Base-by-base conservation (phyloP, 108 stramenopile genomes). In the Nitzschia palea region DNA sequence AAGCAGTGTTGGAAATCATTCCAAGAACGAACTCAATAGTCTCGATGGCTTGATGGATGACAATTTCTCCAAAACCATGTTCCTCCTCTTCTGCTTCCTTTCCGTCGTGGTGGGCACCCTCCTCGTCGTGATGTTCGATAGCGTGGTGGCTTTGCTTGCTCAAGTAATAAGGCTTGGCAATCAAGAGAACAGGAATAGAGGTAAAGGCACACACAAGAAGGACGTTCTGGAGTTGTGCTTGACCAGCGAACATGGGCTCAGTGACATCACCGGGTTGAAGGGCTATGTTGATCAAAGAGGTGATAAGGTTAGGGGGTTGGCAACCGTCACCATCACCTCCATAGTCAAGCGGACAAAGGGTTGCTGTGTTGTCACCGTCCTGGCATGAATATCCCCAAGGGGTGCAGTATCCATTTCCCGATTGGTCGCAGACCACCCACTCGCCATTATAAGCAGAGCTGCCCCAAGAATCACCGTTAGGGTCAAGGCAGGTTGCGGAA, bases 21-120 rank as follows among this genome's bases (percentile, higher is more conserved):
- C 97, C 97, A 58, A 99, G 91, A 50, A 97, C 96, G 59, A 99
- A 99, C 73, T 99, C 98, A 69, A 99, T 99, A 25, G 98, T 99
- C 79, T 99, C 98, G 70, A 99, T 99, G 52, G 90, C 94, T 76
- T 98, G 96, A 80, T 95, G 97, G 62, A 97, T 95, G 51, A 96
- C 42, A 45, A 95, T 88, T 67, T 96, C 98, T 23, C 94, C 94
- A 57, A 95, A 89, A 18, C 86, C 84, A 66, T 95, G 90, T 22
- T 90, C 94, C 48, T 94, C 93, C 5, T 83, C 89, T 2, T 91
- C 81, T 8, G 76, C 85, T 17, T 71, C 89, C 22, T 84, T 78
- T 29, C 78, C 84, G 55, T 74, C 85, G 18, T 61, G 67, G 34
- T 76, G 80, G 25, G 44, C 68, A n/a, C 80, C 71, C 18, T 77